These are phyloP conservation scores for Saccharomycopsis sp. DNA, from an alignment of 805 yeast species.

Conservation along the genomic window DNA sequence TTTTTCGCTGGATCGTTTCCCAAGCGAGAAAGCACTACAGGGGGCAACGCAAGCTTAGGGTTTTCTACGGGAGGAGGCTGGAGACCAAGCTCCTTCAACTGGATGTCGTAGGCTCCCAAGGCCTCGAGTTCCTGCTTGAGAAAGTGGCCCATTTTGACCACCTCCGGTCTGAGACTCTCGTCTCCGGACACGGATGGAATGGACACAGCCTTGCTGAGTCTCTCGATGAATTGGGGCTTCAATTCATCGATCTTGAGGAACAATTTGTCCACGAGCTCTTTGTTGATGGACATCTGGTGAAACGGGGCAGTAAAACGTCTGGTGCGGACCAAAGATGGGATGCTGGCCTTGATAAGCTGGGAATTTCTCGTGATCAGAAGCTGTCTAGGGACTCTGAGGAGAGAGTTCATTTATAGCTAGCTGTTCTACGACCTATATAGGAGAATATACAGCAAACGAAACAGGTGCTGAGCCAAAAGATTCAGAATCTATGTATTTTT, in stretches of 20 bases:
- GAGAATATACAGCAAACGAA: background rate
- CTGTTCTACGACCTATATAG: background rate
- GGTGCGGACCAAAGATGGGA: background rate
- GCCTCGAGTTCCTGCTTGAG: conserved; percentile 58
- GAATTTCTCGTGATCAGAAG: background rate
- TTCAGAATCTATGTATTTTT: background rate
- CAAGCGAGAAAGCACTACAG: conserved; percentile 83
- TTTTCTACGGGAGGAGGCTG: conserved; percentile 89
- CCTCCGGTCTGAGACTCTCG: conserved; percentile 80
- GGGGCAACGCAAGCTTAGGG: conserved; percentile 71
- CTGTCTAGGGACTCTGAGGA: background rate
- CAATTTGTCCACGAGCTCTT: conserved; percentile 18
- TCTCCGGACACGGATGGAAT: conserved; percentile 95
- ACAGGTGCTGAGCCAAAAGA: no score
- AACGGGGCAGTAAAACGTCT: background rate
- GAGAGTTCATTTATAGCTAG: background rate
- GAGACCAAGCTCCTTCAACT: conserved; percentile 72
- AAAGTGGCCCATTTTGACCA: conserved; percentile 84
- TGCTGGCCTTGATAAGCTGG: no score
- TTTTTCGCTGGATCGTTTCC: conserved; percentile 81
- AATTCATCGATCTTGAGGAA: conserved; percentile 65
- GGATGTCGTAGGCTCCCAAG: conserved; percentile 78
- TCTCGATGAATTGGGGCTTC: conserved; percentile 64
- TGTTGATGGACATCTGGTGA: background rate
- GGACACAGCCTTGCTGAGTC: conserved; percentile 79